Base-by-base conservation (phyloP, 768 basidiomycete genomes). In the Leccinum ochraceum region DNA sequence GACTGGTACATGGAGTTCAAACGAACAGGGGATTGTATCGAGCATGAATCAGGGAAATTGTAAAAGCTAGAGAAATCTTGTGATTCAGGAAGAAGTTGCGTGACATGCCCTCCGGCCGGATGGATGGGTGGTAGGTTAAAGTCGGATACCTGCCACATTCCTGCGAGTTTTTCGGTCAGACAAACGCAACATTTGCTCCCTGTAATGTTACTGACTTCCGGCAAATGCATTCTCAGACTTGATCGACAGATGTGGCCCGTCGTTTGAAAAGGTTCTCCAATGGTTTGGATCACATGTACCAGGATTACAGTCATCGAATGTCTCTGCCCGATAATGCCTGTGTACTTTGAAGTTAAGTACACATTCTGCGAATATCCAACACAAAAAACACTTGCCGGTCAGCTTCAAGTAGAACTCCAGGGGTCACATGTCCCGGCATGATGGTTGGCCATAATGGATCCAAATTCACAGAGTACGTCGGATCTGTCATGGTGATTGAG, bases 81-180 rank as follows among this genome's bases (percentile, higher is more conserved):
- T 13, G 14, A 9, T 4, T 49, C 28, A 16, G 22, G 10, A 22
- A 51, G 42, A 6, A 37, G 10, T 2, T 11, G 9, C 9, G 13
- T 20, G 2, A 11, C 14, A 9, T 0, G 17, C 28, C 37, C 46
- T 10, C 3, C 11, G 7, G 30, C 17, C 14, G 14, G 1, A 17
- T 50, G n/a, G 14, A 20, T 28, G 7, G 16, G 16, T 26, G 4
- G 39, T n/a, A 17, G 1, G 20, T 14, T 3, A 22, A 34, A 32
- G 17, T 32, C n/a, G 11, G 24, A 30, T 22, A 6, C 10, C 17
- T 28, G 26, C n/a, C 16, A 0, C 14, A 26, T 13, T 20, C n/a
- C 65, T 69, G 37, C 22, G 11, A 42, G 26, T 17, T 39, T 39
- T 17, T 32, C 34, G 3, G 26, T 62, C 4, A 67, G 59, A 50